These are phyloP conservation scores for Lablab purpureus DNA, from an alignment of 306 rosid species.

Conservation along the genomic window DNA sequence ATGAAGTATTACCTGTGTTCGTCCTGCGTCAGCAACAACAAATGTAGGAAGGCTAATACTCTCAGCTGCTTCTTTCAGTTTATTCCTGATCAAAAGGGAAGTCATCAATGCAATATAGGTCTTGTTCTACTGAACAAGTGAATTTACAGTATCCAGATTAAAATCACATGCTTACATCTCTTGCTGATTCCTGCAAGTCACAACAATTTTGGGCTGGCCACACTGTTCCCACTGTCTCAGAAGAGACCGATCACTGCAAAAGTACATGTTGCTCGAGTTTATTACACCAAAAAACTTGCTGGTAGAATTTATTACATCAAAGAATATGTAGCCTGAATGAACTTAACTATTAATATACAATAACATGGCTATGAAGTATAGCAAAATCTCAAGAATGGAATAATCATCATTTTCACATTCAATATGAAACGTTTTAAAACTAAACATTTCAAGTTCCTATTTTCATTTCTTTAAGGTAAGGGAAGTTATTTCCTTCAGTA, in stretches of 20 bases:
- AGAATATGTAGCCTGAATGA: not conserved
- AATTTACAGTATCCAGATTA: slow-evolving; percentile 38
- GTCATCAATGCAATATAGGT: slow-evolving; percentile 22
- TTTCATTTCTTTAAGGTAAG: slow-evolving; percentile 28
- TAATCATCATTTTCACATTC: slow-evolving; percentile 12
- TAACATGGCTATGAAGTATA: slow-evolving; percentile 10
- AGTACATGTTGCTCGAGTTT: slow-evolving; percentile 3
- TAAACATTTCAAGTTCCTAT: slow-evolving; percentile 6
- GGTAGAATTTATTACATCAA: slow-evolving; percentile 4
- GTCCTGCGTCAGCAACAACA: slow-evolving; percentile 94
- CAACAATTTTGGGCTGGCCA: slow-evolving; percentile 92
- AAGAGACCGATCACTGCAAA: slow-evolving; percentile 71
- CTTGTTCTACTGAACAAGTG: slow-evolving; percentile 9
- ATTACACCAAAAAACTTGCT: not conserved
- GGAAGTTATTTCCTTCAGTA: slow-evolving; percentile 6
- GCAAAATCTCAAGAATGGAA: slow-evolving; percentile 13
- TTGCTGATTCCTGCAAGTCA: slow-evolving; percentile 86
- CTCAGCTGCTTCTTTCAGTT: slow-evolving; percentile 80
- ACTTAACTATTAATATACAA: not conserved
- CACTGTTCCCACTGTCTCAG: slow-evolving; percentile 88
- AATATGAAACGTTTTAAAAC: slow-evolving; percentile 2
- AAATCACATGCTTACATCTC: slow-evolving; percentile 74
- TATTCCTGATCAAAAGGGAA: slow-evolving; percentile 70
- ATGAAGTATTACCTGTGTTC: slow-evolving; percentile 77
- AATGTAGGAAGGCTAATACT: slow-evolving; percentile 86